Conservation (phyloP, 169 alveolate species). For the Plasmodium chabaudi region DNA sequence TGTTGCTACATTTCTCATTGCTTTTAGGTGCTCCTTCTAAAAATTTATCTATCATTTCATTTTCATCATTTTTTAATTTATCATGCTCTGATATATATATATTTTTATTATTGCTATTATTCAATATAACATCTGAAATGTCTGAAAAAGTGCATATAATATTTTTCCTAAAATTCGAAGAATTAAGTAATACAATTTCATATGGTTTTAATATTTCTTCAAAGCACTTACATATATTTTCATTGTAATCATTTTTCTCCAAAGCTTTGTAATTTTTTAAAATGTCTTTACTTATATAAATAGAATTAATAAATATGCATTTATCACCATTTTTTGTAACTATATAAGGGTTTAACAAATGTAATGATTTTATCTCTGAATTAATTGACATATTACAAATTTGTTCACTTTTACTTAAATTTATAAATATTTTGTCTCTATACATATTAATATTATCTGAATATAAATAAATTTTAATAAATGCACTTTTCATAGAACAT, state of each 20-base stretch:
- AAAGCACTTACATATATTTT: slow-evolving; percentile 48
- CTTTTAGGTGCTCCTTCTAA: too few relatives aligned
- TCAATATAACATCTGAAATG: slow-evolving; percentile 3
- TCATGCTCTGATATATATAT: too few relatives aligned
- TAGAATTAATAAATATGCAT: slow-evolving; percentile 31
- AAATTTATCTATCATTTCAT: too few relatives aligned
- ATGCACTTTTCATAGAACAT: slow-evolving; percentile 64
- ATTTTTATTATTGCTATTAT: too few relatives aligned
- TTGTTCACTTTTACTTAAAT: slow-evolving; percentile 27
- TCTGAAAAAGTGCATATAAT: slow-evolving; percentile 23
- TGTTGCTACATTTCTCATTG: too few relatives aligned
- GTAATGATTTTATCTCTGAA: slow-evolving; percentile 50
- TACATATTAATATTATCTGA: slow-evolving; percentile 56
- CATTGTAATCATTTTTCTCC: slow-evolving; percentile 15
- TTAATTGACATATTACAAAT: slow-evolving; percentile 19
- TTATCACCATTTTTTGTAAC: slow-evolving; percentile 28
- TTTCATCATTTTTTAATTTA: too few relatives aligned
- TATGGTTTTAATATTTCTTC: slow-evolving; percentile 56
- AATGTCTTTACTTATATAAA: slow-evolving; percentile 45
- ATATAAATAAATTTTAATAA: slow-evolving; percentile 34
- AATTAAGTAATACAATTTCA: slow-evolving; percentile 30
- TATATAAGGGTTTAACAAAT: slow-evolving; percentile 46
- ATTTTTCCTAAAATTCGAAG: slow-evolving; percentile 33
- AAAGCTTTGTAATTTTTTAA: slow-evolving; percentile 37
- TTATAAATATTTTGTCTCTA: slow-evolving; percentile 20